These are phyloP conservation scores for Parasitella parasitica DNA, from an alignment of 371 early-diverging fungal genomes.

Conservation along the genomic window DNA sequence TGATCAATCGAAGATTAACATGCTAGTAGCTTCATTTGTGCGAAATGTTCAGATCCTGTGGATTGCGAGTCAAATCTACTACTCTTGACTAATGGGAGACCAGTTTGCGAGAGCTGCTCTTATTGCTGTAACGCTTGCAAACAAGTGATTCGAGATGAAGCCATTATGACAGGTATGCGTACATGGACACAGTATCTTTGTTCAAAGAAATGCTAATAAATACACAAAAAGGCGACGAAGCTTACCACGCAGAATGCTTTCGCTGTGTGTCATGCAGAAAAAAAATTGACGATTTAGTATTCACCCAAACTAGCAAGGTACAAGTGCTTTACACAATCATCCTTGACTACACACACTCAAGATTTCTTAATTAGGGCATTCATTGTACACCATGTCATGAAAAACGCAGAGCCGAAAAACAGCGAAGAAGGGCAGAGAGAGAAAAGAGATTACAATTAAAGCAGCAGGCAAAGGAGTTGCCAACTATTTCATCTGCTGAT, in stretches of 20 bases:
- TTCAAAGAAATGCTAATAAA: not conserved
- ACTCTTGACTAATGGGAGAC: conserved; percentile 76
- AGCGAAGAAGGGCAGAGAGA: conserved; percentile 36
- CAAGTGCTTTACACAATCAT: not conserved
- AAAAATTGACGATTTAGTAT: conserved; percentile 75
- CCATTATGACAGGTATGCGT: conserved; percentile 80
- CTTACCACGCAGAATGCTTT: conserved; percentile 89
- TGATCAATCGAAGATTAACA: no score
- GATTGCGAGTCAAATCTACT: conserved; percentile 77
- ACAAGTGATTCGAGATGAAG: conserved; percentile 81
- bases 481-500: not conserved
- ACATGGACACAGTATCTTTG: no score
- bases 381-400: conserved; percentile 51
- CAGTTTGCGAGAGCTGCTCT: conserved; percentile 84
- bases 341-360: not conserved
- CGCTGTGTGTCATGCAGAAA: conserved; percentile 70
- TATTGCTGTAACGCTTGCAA: conserved; percentile 80
- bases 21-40: conserved; percentile 77
- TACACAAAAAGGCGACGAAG: conserved; percentile 63
- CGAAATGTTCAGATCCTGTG: conserved; percentile 69
- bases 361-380: conserved; percentile 15
- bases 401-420: conserved; percentile 33
- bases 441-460: conserved; percentile 22
- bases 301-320: conserved; percentile 79
- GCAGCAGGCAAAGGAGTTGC: conserved; percentile 7